Evolutionary conservation across 108 stramenopile species (phyloP).

Genomic region (Pseudonitzschia delicatissima): DNA sequence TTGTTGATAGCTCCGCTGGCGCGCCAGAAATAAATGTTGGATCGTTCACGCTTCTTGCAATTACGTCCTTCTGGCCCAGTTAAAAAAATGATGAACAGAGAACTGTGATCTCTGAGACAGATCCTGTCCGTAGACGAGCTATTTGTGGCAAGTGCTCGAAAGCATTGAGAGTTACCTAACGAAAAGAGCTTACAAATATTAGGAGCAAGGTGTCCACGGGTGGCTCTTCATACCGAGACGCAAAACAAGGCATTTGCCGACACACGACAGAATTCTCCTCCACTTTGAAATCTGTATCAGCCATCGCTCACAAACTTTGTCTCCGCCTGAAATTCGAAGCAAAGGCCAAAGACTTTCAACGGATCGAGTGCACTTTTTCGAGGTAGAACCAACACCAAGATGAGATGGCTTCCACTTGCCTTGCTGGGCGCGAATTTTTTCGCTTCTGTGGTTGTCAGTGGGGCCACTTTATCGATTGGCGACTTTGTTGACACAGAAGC

Average conservation of each 20-base stretch:
- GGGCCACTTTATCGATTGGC: neutral
- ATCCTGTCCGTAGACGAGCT: neutral
- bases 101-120: neutral
- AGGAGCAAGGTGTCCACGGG: too few relatives aligned
- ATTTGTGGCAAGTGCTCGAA: neutral
- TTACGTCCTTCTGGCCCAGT: neutral
- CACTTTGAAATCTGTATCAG: neutral
- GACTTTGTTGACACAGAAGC: conserved; percentile 22
- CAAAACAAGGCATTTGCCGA: too few relatives aligned
- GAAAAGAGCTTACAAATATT: too few relatives aligned
- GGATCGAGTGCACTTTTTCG: neutral
- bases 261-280: too few relatives aligned
- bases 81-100: neutral
- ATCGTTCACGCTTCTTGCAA: neutral
- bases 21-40: conserved; percentile 3
- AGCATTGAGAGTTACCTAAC: too few relatives aligned
- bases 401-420: neutral
- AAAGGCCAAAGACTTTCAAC: too few relatives aligned
- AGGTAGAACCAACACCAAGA: neutral
- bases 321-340: too few relatives aligned
- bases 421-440: neutral
- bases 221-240: too few relatives aligned
- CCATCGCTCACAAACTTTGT: too few relatives aligned
- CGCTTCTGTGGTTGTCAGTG: neutral
- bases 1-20: too few relatives aligned